Evolutionary conservation across 2,329 filamentous ascomycete genomes (phyloP), one percentile per base, ranked within the genome.

Genomic region (Xylaria sp.): DNA sequence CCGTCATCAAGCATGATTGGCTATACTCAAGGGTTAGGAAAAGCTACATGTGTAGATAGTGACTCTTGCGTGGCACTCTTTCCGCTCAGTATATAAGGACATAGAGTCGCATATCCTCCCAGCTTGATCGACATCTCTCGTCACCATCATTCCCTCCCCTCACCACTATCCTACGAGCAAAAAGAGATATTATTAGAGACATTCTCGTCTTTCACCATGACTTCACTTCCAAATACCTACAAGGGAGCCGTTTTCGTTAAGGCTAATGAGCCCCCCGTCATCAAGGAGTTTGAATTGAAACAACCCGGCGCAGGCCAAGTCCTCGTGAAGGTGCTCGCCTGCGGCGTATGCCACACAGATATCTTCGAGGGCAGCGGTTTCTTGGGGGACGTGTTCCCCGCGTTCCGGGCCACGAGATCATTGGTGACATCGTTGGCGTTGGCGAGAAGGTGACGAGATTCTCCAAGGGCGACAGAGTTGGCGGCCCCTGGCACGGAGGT

Each of bases 301-400:
- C 72, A 79, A 33, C 88, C 89, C 1, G 76, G 80, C 6, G 72
- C 79, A 0, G 82, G 83, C 17, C 80, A 91, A 69, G 77, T 93
- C 2, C 82, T 93, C 25, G 81, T 91, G 74, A 92, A 92, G 73
- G 84, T 91, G 2, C 78, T 87, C 8, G 90, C 90, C 5, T 91
- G 87, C 67, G 90, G 90, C 43, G 84, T 93, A 49, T 93, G 90
- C 74, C 87, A 87, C 73, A 84, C 83, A 0, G 90, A 92, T 68
- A 63, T 76, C 19, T 75, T 73, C 54, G 74, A 84, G 1, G 78
- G 81, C 51, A 47, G 70, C 2, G 85, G 86, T 23, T 69, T 75
- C 4, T 76, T 89, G 43, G 85, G 84, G 10, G 80, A 84, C 43
- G 68, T 81, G 19, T 88, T 84, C 68, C 89, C 89, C 81, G 85